These are phyloP conservation scores for Euphorbia tirucalli DNA, from an alignment of 345 rosid genomes.

Conservation along the genomic window DNA sequence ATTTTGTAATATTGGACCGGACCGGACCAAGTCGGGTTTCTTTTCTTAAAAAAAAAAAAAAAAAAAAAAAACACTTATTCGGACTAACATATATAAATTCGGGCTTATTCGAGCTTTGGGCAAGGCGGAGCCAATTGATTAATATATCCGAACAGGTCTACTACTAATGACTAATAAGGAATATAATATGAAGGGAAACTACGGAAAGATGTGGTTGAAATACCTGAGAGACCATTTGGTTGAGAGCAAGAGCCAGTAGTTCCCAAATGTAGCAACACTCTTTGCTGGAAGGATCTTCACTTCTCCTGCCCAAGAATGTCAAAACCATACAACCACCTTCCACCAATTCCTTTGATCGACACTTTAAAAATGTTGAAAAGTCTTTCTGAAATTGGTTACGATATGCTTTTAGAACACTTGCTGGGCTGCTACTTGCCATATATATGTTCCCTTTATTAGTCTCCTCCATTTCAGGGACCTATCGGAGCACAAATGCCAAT, in stretches of 20 bases:
- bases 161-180: no score
- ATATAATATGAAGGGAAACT: no score
- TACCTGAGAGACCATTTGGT: slow-evolving; percentile 51
- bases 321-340: slow-evolving; percentile 50
- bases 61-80: no score
- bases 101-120: no score
- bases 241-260: slow-evolving; percentile 49
- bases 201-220: neutral
- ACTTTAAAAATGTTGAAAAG: slow-evolving; percentile 40
- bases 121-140: no score
- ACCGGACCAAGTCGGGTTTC: no score
- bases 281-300: slow-evolving; percentile 42
- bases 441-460: slow-evolving; percentile 48
- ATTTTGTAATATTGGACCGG: no score
- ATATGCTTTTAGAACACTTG: slow-evolving; percentile 36
- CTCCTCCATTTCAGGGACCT: slow-evolving; percentile 55
- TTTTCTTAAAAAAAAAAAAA: no score
- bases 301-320: slow-evolving; percentile 43
- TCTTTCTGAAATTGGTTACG: slow-evolving; percentile 46
- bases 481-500: no score
- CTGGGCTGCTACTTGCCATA: slow-evolving; percentile 47
- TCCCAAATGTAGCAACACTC: slow-evolving; percentile 53
- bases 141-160: no score
- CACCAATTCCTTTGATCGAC: slow-evolving; percentile 46
- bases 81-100: no score